phyloP scores from a whole-genome alignment of 2,329 filamentous ascomycete genomes.

The Aspergillus aculeatinus region DNA sequence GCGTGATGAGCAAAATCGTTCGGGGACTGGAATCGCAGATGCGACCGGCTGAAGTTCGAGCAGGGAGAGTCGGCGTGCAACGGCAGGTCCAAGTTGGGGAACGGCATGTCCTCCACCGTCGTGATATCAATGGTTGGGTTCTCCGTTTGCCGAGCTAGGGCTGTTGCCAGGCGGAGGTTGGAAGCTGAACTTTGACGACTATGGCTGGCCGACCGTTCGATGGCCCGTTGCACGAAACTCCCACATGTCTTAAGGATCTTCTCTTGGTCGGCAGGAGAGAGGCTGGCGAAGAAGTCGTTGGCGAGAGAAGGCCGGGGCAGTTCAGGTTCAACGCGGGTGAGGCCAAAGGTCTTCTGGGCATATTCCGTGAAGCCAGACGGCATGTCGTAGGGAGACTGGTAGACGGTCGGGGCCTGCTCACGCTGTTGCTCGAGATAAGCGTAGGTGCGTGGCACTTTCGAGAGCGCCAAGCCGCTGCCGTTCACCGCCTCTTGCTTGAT shows the following conservation, averaged over 20 bases:
- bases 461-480: slow-evolving; percentile 29
- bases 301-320: slow-evolving; percentile 41
- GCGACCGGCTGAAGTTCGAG: slow-evolving; percentile 44
- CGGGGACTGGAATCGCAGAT: slow-evolving; percentile 43
- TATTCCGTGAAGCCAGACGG: slow-evolving; percentile 45
- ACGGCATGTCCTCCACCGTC: slow-evolving; percentile 39
- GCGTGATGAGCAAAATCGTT: slow-evolving; percentile 42
- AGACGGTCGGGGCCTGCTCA: slow-evolving; percentile 39
- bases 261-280: slow-evolving; percentile 42
- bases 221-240: slow-evolving; percentile 41
- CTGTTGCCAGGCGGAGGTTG: slow-evolving; percentile 39
- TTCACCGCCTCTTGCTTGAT: slow-evolving; percentile 34
- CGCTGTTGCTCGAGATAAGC: slow-evolving; percentile 42
- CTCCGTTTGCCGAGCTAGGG: slow-evolving; percentile 40
- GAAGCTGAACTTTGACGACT: slow-evolving; percentile 40
- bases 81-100: slow-evolving; percentile 39
- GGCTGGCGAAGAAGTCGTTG: slow-evolving; percentile 42
- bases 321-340: slow-evolving; percentile 35
- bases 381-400: slow-evolving; percentile 46
- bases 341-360: slow-evolving; percentile 39
- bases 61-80: slow-evolving; percentile 44
- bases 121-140: slow-evolving; percentile 46
- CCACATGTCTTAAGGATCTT: slow-evolving; percentile 46
- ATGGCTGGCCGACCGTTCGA: slow-evolving; percentile 37
- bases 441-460: slow-evolving; percentile 39